Base-by-base conservation (phyloP, 2,329 filamentous ascomycete genomes). In the Calonectria pseudoreteaudii region DNA sequence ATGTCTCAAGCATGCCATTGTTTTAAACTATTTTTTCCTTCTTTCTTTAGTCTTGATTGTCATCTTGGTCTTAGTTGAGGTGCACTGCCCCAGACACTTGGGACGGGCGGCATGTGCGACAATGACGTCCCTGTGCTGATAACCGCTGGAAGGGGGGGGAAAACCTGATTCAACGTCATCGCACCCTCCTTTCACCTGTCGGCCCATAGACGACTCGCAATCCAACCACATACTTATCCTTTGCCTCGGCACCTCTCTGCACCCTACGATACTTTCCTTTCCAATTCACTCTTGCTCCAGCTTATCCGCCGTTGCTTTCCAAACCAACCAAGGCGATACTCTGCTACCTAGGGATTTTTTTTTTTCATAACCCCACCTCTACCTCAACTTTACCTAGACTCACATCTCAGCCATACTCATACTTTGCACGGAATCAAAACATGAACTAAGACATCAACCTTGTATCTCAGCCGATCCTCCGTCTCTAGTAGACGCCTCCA, bases 101-200 rank as follows among this genome's bases (percentile, higher is more conserved):
- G n/a, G 36, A 38, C 8, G 36, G 38, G 49, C n/a, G 47, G n/a
- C 49, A 34, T 49, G 38, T 49, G 41, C 41, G 26, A 65, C 60
- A 65, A 49, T 65, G 38, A 44, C 60, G 38, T 65, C 38, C 41
- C 38, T 41, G 36, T 26, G 34, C 26, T 16, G 56, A 62, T 62
- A 62, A 62, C 36, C 56, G 31, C 52, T 23, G 23, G 58, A n/a
- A 14, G 34, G 18, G 20, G 34, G 18, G 31, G 44, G 36, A 65
- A 70, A 53, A 47, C 31, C 58, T 53, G 66, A 31, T 64, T 53
- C 56, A 53, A 28, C 34, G 60, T 65, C 60, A 65, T 65, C 30
- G 60, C 60, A 9, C 60, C 60, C 41, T 65, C 41, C 60, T 41
- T 47, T 47, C 56, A n/a, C 10, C 20, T 13, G 30, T 14, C 8